Conservation (phyloP, 192 early-diverging fungal genomes). For the Linnemannia hyalina region DNA sequence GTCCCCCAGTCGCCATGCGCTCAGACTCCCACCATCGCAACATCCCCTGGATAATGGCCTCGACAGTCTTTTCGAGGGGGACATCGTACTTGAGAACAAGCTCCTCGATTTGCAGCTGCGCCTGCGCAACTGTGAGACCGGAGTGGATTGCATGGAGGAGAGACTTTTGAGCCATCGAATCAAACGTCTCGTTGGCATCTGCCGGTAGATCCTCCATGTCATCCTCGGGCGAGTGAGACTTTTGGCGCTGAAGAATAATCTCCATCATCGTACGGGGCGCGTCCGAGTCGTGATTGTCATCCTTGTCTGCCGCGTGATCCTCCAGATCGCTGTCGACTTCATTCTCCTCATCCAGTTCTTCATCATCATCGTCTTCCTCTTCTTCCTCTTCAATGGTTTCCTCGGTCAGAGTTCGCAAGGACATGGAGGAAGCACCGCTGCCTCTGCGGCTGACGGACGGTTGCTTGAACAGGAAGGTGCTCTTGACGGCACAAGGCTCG, state of each 20-base stretch:
- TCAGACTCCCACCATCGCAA: constrained; percentile 43
- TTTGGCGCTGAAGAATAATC: constrained; percentile 33
- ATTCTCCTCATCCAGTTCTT: constrained; percentile 14
- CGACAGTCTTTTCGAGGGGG: constrained; percentile 23
- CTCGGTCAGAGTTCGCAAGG: constrained; percentile 18
- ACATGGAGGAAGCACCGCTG: constrained; percentile 11
- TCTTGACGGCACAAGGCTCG: neutral
- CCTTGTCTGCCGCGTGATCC: neutral
- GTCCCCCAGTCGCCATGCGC: constrained; percentile 26
- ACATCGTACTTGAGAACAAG: constrained; percentile 60
- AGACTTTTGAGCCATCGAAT: constrained; percentile 47
- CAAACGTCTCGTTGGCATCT: constrained; percentile 50
- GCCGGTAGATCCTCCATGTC: constrained; percentile 31
- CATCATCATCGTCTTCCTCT: constrained; percentile 9
- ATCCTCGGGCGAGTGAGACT: constrained; percentile 27
- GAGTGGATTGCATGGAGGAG: constrained; percentile 56
- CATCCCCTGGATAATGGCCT: constrained; percentile 37
- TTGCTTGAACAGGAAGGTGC: constrained; percentile 3
- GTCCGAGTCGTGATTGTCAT: neutral
- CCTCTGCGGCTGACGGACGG: neutral
- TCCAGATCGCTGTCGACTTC: constrained; percentile 15
- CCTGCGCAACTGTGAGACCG: constrained; percentile 56
- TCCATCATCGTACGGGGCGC: constrained; percentile 48
- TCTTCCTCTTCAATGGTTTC: constrained; percentile 17
- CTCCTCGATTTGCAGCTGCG: constrained; percentile 62